Conservation (phyloP, 176 grass and related monocot genomes). For the Oryza glaberrima region DNA sequence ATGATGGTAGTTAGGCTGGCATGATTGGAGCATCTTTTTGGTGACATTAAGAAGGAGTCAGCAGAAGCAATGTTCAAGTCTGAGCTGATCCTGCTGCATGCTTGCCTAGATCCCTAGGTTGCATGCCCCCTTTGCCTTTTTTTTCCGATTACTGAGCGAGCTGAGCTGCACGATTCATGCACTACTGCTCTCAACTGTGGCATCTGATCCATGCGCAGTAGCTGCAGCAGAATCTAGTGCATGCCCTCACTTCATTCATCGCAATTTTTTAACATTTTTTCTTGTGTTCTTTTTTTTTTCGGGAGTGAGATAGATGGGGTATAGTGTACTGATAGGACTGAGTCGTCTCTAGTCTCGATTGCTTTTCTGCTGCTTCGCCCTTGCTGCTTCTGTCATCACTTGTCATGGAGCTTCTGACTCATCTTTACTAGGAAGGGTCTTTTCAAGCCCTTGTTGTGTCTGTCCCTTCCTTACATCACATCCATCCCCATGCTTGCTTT, state of each 20-base stretch:
- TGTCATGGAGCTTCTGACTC: conserved; percentile 63
- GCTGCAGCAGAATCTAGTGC: conserved; percentile 23
- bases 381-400: conserved; percentile 62
- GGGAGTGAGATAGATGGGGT: conserved; percentile 32
- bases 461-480: conserved; percentile 59
- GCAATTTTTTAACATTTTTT: conserved; percentile 8
- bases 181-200: conserved; percentile 14
- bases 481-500: conserved; percentile 17
- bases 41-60: conserved; percentile 42
- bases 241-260: background rate
- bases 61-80: conserved; percentile 32
- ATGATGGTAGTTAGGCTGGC: conserved; percentile 6
- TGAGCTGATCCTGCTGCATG: conserved; percentile 14
- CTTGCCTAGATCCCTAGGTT: conserved; percentile 54
- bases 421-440: conserved; percentile 90
- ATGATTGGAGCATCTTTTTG: conserved; percentile 32
- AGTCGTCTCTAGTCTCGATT: conserved; percentile 44
- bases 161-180: conserved; percentile 12
- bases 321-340: conserved; percentile 48
- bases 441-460: conserved; percentile 66
- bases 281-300: background rate
- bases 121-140: conserved; percentile 38
- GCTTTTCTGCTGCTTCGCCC: conserved; percentile 45
- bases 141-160: conserved; percentile 29
- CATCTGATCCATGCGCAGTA: conserved; percentile 25